Base-by-base conservation (phyloP, 2,329 filamentous ascomycete genomes). In the Aspergillus pseudoterreus region DNA sequence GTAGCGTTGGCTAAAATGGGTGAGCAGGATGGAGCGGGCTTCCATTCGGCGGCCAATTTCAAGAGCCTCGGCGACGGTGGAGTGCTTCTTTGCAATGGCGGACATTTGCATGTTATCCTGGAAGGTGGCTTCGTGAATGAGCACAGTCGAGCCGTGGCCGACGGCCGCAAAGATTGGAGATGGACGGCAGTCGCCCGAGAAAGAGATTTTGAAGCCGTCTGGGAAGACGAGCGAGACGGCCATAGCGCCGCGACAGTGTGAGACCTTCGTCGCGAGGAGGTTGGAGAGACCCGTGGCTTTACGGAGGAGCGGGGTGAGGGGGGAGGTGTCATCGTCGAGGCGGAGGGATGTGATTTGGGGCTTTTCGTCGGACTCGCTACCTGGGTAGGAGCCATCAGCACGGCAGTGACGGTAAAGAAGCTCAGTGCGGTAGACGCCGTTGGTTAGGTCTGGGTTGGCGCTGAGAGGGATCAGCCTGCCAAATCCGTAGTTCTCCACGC, bases 81-180 rank as follows among this genome's bases (percentile, higher is more conserved):
- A 89, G 75, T 99, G 94, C 65, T 87, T 91, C 82, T 99, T 99
- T 47, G 87, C 88, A 24, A 80, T 67, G 4, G 94, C 94, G 63
- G 96, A 92, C 14, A 80, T 82, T 36, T 71, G 63, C 61, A 96
- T 82, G 62, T 94, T 89, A 66, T 96, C 90, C 60, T 94, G 90
- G 66, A 99, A 97, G 0, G 94, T 99, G 56, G 91, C 92, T 78
- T 99, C 94, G 75, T 99, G 94, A 50, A 99, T 83, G 4, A 96
- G 82, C 6, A 99, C 80, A 12, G 92, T 95, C 2, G 87, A 85
- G 55, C 84, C 85, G 43, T 75, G 74, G 43, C 89, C 95, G 46
- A 92, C 87, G 11, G 71, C 60, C 0, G 84, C 82, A 65, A 99
- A 96, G 0, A 73, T 66, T 2, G 73, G 63, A 4, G 83, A 90